phyloP scores from a whole-genome alignment of 441 rosid species.

The Jatropha podagrica region DNA sequence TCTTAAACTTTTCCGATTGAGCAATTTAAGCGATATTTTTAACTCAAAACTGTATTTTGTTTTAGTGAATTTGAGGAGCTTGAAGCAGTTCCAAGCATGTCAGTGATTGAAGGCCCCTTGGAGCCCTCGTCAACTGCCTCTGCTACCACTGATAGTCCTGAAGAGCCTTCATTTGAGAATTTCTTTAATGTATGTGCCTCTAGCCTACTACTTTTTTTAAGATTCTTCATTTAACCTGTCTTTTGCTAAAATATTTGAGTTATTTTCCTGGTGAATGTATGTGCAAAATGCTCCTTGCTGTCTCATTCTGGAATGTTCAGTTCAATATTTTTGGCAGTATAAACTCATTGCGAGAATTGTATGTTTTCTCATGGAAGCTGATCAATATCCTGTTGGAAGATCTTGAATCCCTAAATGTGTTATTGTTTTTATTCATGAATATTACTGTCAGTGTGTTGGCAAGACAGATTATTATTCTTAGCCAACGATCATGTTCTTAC shows the following conservation, averaged over 20 bases:
- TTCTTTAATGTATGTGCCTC: conserved; percentile 52
- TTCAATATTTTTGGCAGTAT: background rate
- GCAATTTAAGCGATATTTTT: background rate
- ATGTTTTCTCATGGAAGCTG: background rate
- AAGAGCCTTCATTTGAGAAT: conserved; percentile 57
- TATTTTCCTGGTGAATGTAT: background rate
- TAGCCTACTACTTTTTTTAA: background rate
- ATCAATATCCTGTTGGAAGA: conserved; percentile 5
- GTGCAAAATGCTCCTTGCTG: background rate
- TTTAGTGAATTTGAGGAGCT: conserved; percentile 72
- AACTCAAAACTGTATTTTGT: conserved; percentile 1
- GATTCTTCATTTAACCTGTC: background rate
- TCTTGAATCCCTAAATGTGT: background rate
- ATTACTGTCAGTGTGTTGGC: background rate
- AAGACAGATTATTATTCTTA: background rate
- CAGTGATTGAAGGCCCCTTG: conserved; percentile 58
- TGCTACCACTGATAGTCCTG: conserved; percentile 40
- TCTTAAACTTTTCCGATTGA: conserved; percentile 9
- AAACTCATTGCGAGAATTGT: background rate
- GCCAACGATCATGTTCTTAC: background rate
- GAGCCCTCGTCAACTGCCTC: conserved; percentile 51
- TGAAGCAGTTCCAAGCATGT: conserved; percentile 60
- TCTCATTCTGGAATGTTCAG: background rate
- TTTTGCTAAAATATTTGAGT: background rate
- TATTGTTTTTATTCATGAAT: background rate